These are phyloP conservation scores for Fusarium sp. DNA, from an alignment of 2,329 filamentous ascomycete genomes.

Conservation along the genomic window DNA sequence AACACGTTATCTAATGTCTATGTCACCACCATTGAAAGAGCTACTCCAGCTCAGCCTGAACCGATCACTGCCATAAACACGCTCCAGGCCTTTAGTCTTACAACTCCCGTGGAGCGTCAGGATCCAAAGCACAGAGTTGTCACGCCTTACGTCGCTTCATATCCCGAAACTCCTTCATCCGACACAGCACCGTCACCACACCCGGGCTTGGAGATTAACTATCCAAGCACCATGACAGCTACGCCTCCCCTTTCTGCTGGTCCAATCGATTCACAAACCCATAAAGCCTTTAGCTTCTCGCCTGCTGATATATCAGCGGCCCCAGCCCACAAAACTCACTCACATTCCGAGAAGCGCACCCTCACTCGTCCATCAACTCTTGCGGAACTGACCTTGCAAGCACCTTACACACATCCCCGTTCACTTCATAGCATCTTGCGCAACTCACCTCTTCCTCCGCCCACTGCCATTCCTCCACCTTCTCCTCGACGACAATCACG, in stretches of 20 bases:
- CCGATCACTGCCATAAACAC: constrained; percentile 64
- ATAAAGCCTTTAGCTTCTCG: constrained; percentile 61
- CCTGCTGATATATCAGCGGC: constrained; percentile 49
- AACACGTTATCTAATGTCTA: constrained; percentile 76
- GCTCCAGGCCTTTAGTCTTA: constrained; percentile 49
- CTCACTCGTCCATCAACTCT: constrained; percentile 31
- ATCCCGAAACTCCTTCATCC: constrained; percentile 66
- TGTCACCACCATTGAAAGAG: constrained; percentile 70
- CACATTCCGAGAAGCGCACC: constrained; percentile 33
- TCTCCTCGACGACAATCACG: constrained; percentile 67
- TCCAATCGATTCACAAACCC: constrained; percentile 56
- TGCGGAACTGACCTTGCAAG: constrained; percentile 44
- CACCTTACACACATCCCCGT: constrained; percentile 70
- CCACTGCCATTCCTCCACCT: constrained; percentile 61
- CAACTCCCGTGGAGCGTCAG: constrained; percentile 49
- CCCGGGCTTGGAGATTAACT: constrained; percentile 57
- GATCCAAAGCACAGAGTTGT: constrained; percentile 52
- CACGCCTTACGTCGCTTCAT: constrained; percentile 60
- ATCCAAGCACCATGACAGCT: constrained; percentile 69
- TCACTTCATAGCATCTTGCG: constrained; percentile 73
- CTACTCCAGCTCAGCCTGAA: constrained; percentile 61
- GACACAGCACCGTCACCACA: constrained; percentile 63
- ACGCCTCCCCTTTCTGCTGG: constrained; percentile 69
- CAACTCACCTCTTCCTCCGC: constrained; percentile 72
- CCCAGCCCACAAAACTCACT: constrained; percentile 1